Conservation (phyloP, 139 green algal species). For the Micractinium conductrix region DNA sequence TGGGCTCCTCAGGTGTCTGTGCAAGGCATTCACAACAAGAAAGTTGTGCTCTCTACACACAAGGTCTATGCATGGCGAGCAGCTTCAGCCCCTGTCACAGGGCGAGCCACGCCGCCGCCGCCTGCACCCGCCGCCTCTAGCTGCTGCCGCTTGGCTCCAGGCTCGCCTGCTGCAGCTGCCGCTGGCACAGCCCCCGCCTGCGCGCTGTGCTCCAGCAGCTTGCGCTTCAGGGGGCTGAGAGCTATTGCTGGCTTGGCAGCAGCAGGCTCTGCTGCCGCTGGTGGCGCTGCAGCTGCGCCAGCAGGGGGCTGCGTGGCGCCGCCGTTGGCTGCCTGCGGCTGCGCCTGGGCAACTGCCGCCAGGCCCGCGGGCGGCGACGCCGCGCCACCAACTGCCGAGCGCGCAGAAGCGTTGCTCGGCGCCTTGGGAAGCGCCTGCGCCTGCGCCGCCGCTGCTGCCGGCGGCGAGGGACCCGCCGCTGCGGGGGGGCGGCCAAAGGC, state of each 20-base stretch:
- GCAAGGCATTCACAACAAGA: no score
- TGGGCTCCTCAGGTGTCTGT: no score
- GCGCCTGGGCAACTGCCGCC: neutral
- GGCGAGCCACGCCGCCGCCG: neutral
- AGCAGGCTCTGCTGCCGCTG: neutral
- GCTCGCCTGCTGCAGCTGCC: neutral
- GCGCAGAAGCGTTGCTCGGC: neutral
- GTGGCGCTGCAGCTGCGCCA: neutral
- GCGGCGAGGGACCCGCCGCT: neutral
- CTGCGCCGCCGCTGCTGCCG: neutral
- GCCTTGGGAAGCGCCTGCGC: neutral
- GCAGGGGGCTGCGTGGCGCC: neutral
- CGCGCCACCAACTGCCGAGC: neutral
- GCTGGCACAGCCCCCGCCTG: neutral
- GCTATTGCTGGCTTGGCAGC: neutral
- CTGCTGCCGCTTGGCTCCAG: neutral
- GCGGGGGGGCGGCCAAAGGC: neutral
- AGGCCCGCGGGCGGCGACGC: neutral
- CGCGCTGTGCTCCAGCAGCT: neutral
- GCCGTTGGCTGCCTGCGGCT: constrained; percentile 1
- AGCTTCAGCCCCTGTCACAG: no score
- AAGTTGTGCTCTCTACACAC: no score
- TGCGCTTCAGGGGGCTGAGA: constrained; percentile 20
- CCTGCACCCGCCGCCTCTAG: neutral
- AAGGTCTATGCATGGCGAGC: no score